Conservation (phyloP, 2,329 filamentous ascomycete genomes). For the Cercospora beticola region DNA sequence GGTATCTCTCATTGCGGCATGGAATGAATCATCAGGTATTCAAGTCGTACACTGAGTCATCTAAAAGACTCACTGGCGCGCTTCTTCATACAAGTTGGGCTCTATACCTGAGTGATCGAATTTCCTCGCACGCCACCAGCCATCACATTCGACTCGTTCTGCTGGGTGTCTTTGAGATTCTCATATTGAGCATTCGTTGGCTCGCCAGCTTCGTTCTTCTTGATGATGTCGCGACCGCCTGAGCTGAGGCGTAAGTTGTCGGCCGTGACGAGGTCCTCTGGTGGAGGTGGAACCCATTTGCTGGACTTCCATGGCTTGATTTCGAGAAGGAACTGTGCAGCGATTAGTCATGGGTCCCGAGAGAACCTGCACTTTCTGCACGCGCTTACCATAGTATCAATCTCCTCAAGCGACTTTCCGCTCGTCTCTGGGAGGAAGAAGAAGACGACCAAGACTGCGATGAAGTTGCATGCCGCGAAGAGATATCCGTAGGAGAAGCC, state of each 20-base stretch:
- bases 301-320: slow-evolving; percentile 35
- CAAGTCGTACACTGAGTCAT: not conserved
- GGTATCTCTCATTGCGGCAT: not conserved
- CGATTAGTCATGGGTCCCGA: not conserved
- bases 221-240: slow-evolving; percentile 33
- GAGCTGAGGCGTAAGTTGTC: slow-evolving; percentile 28
- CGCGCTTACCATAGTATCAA: slow-evolving; percentile 32
- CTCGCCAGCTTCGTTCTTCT: slow-evolving; percentile 25
- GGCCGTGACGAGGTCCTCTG: slow-evolving; percentile 29
- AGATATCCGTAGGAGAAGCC: slow-evolving; percentile 40
- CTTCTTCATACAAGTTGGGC: not conserved
- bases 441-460: slow-evolving; percentile 32
- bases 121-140: slow-evolving; percentile 15
- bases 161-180: slow-evolving; percentile 12
- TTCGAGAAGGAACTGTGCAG: slow-evolving; percentile 23
- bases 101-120: slow-evolving; percentile 5
- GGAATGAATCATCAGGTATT: not conserved
- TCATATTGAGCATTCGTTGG: slow-evolving; percentile 16
- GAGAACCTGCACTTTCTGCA: not conserved
- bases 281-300: slow-evolving; percentile 31
- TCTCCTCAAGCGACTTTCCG: slow-evolving; percentile 37
- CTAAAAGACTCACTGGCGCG: not conserved
- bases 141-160: slow-evolving; percentile 12
- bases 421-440: slow-evolving; percentile 38
- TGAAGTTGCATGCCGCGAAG: slow-evolving; percentile 37